Evolutionary conservation across 2,329 filamentous ascomycete genomes (phyloP).

Genomic region (Scedosporium minutisporum): DNA sequence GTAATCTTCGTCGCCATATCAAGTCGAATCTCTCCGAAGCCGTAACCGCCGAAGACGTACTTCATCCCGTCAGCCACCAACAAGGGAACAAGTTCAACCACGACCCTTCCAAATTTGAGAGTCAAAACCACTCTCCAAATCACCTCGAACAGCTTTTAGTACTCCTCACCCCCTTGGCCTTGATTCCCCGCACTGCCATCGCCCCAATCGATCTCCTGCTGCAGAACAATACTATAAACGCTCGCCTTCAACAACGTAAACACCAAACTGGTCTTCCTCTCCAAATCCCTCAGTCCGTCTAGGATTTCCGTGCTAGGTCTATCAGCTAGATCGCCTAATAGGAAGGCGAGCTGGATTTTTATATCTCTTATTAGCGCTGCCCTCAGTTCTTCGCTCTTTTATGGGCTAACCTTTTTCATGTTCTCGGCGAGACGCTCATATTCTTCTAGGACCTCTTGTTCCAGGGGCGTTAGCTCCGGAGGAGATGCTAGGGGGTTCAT

Average conservation of each 20-base stretch:
- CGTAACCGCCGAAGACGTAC: no score
- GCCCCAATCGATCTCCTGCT: constrained; percentile 85
- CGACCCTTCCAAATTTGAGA: no score
- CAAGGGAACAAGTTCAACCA: no score
- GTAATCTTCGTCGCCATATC: no score
- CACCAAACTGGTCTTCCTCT: constrained; percentile 88
- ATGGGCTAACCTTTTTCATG: constrained; percentile 64
- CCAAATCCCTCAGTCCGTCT: constrained; percentile 76
- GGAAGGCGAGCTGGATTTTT: constrained; percentile 42
- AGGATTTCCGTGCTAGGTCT: constrained; percentile 73
- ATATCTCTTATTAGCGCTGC: neutral
- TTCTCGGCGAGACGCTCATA: constrained; percentile 82
- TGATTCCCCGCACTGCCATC: constrained; percentile 25
- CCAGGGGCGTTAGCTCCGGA: constrained; percentile 63
- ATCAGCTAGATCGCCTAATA: constrained; percentile 54
- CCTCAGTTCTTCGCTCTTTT: neutral
- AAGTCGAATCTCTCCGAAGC: no score
- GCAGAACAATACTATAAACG: constrained; percentile 95
- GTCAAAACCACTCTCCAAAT: no score
- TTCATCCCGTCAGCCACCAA: no score
- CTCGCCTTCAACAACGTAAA: constrained; percentile 96
- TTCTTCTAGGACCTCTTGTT: constrained; percentile 92
- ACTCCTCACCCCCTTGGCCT: constrained; percentile 4
- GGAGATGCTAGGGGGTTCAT: constrained; percentile 18
- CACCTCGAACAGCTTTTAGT: neutral